phyloP scores from a whole-genome alignment of 768 basidiomycete genomes.

The Nevesoporus exiguus region DNA sequence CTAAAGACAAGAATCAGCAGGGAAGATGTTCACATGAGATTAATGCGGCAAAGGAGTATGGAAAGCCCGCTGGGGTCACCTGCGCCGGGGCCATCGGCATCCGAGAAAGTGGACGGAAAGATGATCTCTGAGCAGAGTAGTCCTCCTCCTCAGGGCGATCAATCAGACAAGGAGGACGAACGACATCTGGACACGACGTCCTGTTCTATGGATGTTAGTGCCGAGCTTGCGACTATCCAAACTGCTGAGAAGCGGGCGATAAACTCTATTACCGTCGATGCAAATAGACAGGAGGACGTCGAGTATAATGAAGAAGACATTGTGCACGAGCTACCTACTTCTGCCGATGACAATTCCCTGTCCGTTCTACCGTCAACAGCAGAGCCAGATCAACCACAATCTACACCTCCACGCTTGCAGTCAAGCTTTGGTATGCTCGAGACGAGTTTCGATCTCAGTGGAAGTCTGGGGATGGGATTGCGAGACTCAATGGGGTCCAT shows the following conservation, averaged over 20 bases:
- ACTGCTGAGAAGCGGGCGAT: conserved; percentile 43
- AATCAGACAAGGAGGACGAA: conserved; percentile 23
- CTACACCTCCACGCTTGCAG: conserved; percentile 7
- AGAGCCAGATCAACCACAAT: conserved; percentile 8
- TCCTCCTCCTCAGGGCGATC: background rate
- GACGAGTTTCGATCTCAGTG: conserved; percentile 24
- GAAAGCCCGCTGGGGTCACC: conserved; percentile 39
- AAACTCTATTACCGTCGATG: conserved; percentile 7
- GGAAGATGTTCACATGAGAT: conserved; percentile 50
- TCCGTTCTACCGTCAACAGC: background rate
- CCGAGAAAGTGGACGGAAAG: background rate
- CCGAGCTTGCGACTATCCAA: conserved; percentile 49
- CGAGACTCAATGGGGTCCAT: conserved; percentile 47
- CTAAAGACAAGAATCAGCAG: conserved; percentile 47
- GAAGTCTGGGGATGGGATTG: conserved; percentile 20
- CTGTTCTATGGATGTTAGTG: conserved; percentile 36
- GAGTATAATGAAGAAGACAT: background rate
- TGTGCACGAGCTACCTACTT: background rate
- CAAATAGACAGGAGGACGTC: background rate
- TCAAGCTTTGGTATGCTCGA: conserved; percentile 20
- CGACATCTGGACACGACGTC: conserved; percentile 40
- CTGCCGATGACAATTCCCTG: background rate
- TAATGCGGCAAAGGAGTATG: conserved; percentile 42
- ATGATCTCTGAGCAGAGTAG: background rate
- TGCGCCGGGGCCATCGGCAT: background rate